Base-by-base conservation (phyloP, 2,329 filamentous ascomycete genomes). In the Phaeosphaeria sp. region DNA sequence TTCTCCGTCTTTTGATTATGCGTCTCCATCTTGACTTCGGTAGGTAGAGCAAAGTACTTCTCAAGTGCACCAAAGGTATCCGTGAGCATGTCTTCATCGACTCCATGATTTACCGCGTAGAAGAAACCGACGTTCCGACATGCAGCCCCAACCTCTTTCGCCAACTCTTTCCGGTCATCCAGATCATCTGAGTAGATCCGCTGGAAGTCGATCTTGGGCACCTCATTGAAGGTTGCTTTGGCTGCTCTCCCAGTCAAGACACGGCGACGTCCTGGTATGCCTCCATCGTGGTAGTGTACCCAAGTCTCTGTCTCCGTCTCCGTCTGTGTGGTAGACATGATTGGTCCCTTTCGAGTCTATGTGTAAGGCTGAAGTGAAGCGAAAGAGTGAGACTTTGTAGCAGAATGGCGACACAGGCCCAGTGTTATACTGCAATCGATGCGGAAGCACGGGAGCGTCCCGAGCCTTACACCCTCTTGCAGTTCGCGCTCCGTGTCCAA, bases 91-190 rank as follows among this genome's bases (percentile, higher is more conserved):
- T 58, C 49, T 11, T 73, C 63, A 17, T 73, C 64, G 2, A 77
- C 67, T 4, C 72, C 66, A 43, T 73, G 67, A 50, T 74, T 74
- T 1, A 72, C 69, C 0, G 71, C 72, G 52, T 73, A 74, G 52
- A 76, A 74, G 62, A 76, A 76, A 0, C 73, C 73, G 2, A 75
- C 63, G 39, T 73, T 66, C 46, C 69, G 64, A 58, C 72, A 77
- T 1, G 75, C 75, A 18, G 63, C 64, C 6, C 71, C 70, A 1
- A 77, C 69, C 58, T 77, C 69, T 10, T 55, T 60, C 1, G 69
- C 70, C 17, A 76, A 44, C 43, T 65, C 62, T 57, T 70, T 65
- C 4, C 69, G 54, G 33, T 73, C 70, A 2, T 60, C 59, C 1
- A 73, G 22, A 0, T 63, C 47, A 9, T 69, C 49, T 5, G 71